Evolutionary conservation across 345 rosid genomes (phyloP).

Genomic region (Ricinus communis): DNA sequence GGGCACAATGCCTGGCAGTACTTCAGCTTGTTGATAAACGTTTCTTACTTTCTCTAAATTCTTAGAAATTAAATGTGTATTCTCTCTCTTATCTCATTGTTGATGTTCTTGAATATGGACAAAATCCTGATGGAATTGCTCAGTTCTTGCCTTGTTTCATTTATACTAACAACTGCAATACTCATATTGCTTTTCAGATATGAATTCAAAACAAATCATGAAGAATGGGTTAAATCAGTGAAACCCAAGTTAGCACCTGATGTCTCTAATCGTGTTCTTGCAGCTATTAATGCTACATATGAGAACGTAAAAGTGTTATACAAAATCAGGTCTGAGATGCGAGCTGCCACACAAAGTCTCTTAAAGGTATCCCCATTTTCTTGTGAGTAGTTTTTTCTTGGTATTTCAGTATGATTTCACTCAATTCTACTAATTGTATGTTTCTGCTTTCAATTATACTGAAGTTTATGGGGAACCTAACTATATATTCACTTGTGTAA

Average conservation of each 20-base stretch:
- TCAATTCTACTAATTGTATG: background rate
- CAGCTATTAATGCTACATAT: conserved; percentile 51
- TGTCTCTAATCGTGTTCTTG: conserved; percentile 48
- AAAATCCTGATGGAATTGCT: background rate
- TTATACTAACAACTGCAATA: conserved; percentile 15
- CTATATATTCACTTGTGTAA: background rate
- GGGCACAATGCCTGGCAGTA: background rate
- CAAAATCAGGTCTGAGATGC: conserved; percentile 77
- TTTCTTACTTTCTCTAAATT: background rate
- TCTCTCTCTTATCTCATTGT: background rate
- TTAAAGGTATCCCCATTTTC: conserved; percentile 53
- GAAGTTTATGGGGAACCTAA: background rate
- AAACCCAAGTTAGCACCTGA: conserved; percentile 68
- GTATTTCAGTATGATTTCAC: background rate
- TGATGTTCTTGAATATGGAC: background rate
- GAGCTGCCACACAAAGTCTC: conserved; percentile 66
- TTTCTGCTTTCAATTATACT: conserved; percentile 3
- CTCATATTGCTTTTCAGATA: conserved; percentile 47
- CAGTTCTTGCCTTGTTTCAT: background rate
- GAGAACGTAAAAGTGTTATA: conserved; percentile 60
- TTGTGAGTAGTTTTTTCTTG: conserved; percentile 8
- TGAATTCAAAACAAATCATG: conserved; percentile 84
- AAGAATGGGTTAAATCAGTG: conserved; percentile 78
- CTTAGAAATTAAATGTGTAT: background rate
- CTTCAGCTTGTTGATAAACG: background rate